These are phyloP conservation scores for Anaeromyces robustus DNA, from an alignment of 192 early-diverging fungal species.

Conservation along the genomic window DNA sequence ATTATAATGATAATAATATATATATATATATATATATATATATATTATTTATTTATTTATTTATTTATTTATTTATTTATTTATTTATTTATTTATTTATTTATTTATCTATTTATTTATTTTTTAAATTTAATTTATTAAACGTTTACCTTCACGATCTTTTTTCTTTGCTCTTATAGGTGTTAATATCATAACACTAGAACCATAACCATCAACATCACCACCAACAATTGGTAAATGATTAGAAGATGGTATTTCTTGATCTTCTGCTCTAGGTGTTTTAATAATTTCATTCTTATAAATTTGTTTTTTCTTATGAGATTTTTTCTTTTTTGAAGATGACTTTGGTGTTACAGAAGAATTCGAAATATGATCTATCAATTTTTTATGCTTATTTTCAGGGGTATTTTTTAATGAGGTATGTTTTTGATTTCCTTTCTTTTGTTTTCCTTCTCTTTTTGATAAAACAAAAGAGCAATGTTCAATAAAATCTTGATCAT, in stretches of 20 bases:
- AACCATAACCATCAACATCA: background rate
- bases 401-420: background rate
- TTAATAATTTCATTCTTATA: background rate
- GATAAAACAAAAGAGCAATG: background rate
- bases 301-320: background rate
- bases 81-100: too few relatives aligned
- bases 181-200: background rate
- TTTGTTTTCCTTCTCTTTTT: background rate
- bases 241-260: background rate
- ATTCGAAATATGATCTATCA: too few relatives aligned
- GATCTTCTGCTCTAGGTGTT: background rate
- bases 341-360: background rate
- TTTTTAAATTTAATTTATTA: too few relatives aligned
- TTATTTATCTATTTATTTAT: too few relatives aligned
- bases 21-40: too few relatives aligned
- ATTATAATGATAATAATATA: too few relatives aligned
- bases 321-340: background rate
- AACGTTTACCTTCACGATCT: background rate
- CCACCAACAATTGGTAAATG: background rate
- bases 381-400: background rate
- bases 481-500: background rate
- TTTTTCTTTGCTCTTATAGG: background rate
- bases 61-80: too few relatives aligned
- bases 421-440: too few relatives aligned
- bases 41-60: too few relatives aligned